Base-by-base conservation (phyloP, 768 basidiomycete genomes). In the Rhodotorula kratochvilovae region DNA sequence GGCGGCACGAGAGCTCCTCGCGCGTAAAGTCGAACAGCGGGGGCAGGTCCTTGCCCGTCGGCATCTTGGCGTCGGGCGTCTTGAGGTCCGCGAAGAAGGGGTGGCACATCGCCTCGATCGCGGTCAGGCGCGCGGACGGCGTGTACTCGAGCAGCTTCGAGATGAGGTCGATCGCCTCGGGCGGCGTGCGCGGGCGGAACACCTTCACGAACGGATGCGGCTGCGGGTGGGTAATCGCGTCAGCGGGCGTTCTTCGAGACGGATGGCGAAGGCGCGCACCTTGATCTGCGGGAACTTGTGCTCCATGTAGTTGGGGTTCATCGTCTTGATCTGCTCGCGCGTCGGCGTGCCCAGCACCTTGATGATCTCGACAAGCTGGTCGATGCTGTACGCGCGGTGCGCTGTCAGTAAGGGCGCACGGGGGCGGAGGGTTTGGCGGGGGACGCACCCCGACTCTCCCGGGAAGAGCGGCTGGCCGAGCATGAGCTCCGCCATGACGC, bases 291-390 rank as follows among this genome's bases (percentile, higher is more conserved):
- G 96, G 85, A 99, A 99, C 82, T 98, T 97, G 87, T 99, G 96
- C 80, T 99, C 96, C 96, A 98, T 98, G 83, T 99, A 99, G 84
- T 99, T 99, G 66, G 96, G 96, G 82, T 99, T 99, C 96, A 99
- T 99, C 76, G 96, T 98, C 88, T 99, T 98, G 86, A 99, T 99
- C 82, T 99, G 96, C 80, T 98, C 96, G 76, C 95, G 85, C 69
- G 96, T 94, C 5, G 96, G 96, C 31, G 96, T 99, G 25, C 96
- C 96, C 64, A 99, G 87, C 55, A 99, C 93, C 82, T 99, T 99
- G 88, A 99, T 99, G 77, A 99, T 99, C 83, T 99, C 96, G 67
- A 99, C 96, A 78, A 99, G 81, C 83, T 99, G 96, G 82, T 99
- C 96, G 79, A 99, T 99, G 33, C 95, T 94, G 79, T 90, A 91